Conservation (phyloP, 1,284 basidiomycete genomes). For the Austroboletus niveus region DNA sequence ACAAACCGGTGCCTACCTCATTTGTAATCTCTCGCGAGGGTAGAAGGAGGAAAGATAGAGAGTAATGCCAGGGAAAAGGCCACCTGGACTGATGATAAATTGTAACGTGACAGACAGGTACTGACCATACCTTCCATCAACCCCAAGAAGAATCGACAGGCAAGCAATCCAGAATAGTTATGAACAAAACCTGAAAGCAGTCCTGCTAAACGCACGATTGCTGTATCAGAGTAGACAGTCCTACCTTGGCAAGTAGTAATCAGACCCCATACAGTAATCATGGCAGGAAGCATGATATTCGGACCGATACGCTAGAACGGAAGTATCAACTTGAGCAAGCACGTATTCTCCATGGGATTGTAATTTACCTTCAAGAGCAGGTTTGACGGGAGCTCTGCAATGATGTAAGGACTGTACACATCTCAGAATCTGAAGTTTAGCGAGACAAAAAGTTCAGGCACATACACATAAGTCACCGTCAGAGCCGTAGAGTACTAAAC, state of each 20-base stretch:
- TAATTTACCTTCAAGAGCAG: constrained; percentile 48
- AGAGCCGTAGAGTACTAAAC: constrained; percentile 48
- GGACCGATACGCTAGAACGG: constrained; percentile 50
- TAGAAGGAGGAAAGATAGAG: constrained; percentile 60
- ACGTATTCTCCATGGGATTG: not conserved
- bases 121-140: constrained; percentile 50
- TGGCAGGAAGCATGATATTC: constrained; percentile 52
- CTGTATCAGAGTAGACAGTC: not conserved
- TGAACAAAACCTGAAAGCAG: constrained; percentile 46
- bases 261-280: constrained; percentile 59
- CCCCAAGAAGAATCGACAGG: constrained; percentile 64
- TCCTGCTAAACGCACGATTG: constrained; percentile 1
- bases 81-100: constrained; percentile 36
- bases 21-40: constrained; percentile 53
- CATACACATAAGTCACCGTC: constrained; percentile 52
- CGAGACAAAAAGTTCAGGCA: not conserved
- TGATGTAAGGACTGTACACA: constrained; percentile 51
- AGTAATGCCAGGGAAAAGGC: constrained; percentile 58
- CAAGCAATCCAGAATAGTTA: constrained; percentile 52
- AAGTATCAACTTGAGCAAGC: not conserved
- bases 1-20: constrained; percentile 39
- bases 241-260: constrained; percentile 53
- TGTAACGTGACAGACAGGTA: constrained; percentile 41
- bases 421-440: too few species aligned
- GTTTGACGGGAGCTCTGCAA: constrained; percentile 60